phyloP scores from a whole-genome alignment of 2,329 filamentous ascomycete genomes.

The Gnomoniopsis smithogilvyi region DNA sequence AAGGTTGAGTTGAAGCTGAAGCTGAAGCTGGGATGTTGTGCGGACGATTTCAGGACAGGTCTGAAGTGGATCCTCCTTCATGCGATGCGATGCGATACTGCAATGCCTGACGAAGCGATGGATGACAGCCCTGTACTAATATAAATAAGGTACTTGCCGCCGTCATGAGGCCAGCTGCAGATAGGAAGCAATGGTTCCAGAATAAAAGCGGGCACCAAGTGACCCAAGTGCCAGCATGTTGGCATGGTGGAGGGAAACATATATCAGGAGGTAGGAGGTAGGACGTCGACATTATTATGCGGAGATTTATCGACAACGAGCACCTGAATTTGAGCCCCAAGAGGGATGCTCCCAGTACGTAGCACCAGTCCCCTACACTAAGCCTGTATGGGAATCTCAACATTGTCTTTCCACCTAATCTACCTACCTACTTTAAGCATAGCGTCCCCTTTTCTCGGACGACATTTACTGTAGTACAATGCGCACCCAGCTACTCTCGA shows the following conservation, averaged over 20 bases:
- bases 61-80: slow-evolving; percentile 8
- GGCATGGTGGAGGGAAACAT: neutral
- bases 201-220: neutral
- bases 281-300: neutral
- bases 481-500: neutral
- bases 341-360: neutral
- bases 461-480: neutral
- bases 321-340: neutral
- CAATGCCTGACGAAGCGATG: neutral
- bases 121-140: neutral
- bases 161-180: neutral
- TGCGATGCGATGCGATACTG: neutral
- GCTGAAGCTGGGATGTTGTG: neutral
- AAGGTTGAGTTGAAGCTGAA: neutral
- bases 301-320: neutral
- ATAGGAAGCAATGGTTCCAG: neutral
- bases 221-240: neutral
- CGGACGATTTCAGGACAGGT: neutral
- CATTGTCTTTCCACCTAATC: neutral
- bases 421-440: slow-evolving; percentile 5
- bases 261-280: neutral
- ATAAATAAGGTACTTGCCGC: neutral
- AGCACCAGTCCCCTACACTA: slow-evolving; percentile 1
- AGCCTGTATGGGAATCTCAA: neutral
- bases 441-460: neutral